Evolutionary conservation across 345 rosid species (phyloP).

Genomic region (Rhodamnia rubescens): DNA sequence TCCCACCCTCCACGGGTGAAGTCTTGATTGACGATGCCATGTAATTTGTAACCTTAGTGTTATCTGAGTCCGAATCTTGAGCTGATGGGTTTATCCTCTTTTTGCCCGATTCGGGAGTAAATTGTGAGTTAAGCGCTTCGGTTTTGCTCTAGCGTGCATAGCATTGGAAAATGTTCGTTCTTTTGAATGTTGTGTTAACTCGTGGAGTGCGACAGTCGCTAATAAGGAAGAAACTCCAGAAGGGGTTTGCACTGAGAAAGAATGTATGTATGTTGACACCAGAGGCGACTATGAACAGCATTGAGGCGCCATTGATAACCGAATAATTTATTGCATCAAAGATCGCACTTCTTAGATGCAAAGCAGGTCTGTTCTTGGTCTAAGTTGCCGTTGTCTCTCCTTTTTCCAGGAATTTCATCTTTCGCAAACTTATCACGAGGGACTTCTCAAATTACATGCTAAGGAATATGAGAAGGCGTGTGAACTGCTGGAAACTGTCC

Average conservation of each 20-base stretch:
- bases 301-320: not conserved
- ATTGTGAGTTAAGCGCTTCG: not conserved
- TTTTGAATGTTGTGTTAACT: not conserved
- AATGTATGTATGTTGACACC: not conserved
- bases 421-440: conserved; percentile 81
- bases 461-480: conserved; percentile 81
- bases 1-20: not conserved
- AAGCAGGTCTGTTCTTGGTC: not conserved
- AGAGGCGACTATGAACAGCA: not conserved
- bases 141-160: not conserved
- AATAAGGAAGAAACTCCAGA: not conserved
- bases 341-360: not conserved
- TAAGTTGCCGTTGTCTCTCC: not conserved
- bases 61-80: not conserved
- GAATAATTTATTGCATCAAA: not conserved
- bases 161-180: not conserved
- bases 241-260: not conserved
- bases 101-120: not conserved
- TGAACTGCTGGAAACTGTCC: conserved; percentile 62
- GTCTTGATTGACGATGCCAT: not conserved
- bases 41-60: not conserved
- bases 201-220: not conserved
- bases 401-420: conserved; percentile 78
- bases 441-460: conserved; percentile 79
- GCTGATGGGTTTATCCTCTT: not conserved